Evolutionary conservation across 164 flowering plant species (phyloP).

Genomic region (Vitis amurensis): DNA sequence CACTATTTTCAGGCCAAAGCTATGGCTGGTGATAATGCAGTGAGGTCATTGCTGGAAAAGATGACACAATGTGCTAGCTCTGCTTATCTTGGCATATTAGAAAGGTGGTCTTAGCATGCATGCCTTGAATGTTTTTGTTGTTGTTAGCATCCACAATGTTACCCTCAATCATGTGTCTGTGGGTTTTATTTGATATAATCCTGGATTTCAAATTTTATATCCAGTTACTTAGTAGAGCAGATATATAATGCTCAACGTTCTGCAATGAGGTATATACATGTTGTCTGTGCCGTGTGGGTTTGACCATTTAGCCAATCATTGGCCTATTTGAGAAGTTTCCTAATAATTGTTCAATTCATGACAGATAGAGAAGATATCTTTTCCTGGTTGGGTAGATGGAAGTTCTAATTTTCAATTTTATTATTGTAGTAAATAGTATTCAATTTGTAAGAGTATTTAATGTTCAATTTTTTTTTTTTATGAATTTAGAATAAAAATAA

Average conservation of each 20-base stretch:
- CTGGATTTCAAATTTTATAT: neutral
- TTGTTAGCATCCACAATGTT: neutral
- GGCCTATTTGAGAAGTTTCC: neutral
- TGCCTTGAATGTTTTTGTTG: neutral
- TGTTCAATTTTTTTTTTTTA: too few relatives aligned
- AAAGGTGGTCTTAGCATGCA: constrained; percentile 49
- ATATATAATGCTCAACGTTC: neutral
- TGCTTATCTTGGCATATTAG: constrained; percentile 90
- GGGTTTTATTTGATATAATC: neutral
- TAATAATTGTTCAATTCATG: neutral
- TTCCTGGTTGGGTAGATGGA: too few relatives aligned
- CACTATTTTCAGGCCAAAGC: constrained; percentile 70
- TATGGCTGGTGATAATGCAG: constrained; percentile 92
- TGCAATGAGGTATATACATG: neutral
- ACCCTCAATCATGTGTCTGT: neutral
- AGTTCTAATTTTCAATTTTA: too few relatives aligned
- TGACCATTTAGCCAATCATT: neutral
- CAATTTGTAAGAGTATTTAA: too few relatives aligned
- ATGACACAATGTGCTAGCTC: constrained; percentile 87
- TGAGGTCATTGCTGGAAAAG: constrained; percentile 86
- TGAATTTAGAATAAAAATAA: too few relatives aligned
- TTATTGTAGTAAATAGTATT: too few relatives aligned
- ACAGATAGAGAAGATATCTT: too few relatives aligned
- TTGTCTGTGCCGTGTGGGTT: neutral
- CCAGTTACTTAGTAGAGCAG: neutral